phyloP scores from a whole-genome alignment of 1,284 basidiomycete species.

The Xerocomus amazonicus region DNA sequence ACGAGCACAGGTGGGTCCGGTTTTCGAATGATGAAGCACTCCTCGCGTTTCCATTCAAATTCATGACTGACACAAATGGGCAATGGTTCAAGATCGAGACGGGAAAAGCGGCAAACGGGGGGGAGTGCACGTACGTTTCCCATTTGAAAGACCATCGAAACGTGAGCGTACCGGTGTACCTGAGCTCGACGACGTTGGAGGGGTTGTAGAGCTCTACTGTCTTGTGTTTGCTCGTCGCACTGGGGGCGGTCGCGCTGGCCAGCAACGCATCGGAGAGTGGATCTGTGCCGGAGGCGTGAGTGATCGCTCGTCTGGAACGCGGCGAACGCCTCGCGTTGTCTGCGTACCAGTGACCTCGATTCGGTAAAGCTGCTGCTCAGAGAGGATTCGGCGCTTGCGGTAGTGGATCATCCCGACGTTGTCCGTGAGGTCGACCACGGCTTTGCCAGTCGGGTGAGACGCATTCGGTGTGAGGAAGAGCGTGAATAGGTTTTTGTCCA shows the following conservation, averaged over 20 bases:
- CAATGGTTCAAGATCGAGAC: no score
- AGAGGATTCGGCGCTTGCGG: slow-evolving; percentile 56
- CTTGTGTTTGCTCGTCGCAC: slow-evolving; percentile 66
- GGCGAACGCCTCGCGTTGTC: no score
- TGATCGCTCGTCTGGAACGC: neutral
- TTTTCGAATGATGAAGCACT: slow-evolving; percentile 77
- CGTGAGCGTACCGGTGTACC: slow-evolving; percentile 65
- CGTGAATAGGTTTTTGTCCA: slow-evolving; percentile 80
- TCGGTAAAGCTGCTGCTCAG: slow-evolving; percentile 45
- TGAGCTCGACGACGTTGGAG: slow-evolving; percentile 62
- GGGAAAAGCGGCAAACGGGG: no score
- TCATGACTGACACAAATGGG: no score
- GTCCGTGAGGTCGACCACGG: slow-evolving; percentile 68
- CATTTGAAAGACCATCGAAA: slow-evolving; percentile 79
- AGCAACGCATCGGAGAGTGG: slow-evolving; percentile 64
- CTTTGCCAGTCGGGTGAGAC: slow-evolving; percentile 47
- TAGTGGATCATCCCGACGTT: slow-evolving; percentile 62
- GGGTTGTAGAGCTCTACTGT: slow-evolving; percentile 75
- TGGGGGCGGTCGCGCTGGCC: slow-evolving; percentile 60
- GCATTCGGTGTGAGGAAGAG: slow-evolving; percentile 57
- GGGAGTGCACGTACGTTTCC: slow-evolving; percentile 74
- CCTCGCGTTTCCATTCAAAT: slow-evolving; percentile 80
- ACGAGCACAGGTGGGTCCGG: slow-evolving; percentile 82
- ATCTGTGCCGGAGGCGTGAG: slow-evolving; percentile 40
- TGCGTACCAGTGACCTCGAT: slow-evolving; percentile 66